Evolutionary conservation across 345 rosid genomes (phyloP), one percentile per base, ranked within the genome.

Genomic region (Euphorbia pulcherrima): DNA sequence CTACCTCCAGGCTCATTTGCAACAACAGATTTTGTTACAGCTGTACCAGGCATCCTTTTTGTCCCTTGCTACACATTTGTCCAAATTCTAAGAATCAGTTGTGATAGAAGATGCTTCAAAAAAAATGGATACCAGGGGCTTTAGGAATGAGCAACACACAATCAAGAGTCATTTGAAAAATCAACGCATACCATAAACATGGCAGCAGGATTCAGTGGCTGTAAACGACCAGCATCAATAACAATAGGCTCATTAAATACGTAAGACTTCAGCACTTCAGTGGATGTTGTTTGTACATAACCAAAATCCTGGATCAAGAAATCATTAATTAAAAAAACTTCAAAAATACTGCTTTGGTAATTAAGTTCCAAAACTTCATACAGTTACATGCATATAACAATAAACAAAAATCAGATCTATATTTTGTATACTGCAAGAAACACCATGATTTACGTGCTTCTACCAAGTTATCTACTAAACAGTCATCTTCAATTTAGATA

Each of bases 1-100:
- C 92, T 84, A 72, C 96, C 97, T n/a, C 89, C 93, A 64, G 96
- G 92, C 57, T 95, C 99, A 88, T 88, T 95, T 58, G 97, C 97
- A 24, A 95, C 94, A 77, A 89, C 93, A 47, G 99, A 95, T 72
- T 92, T 92, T 23, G 99, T 95, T 57, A 95, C 97, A 37, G 99
- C 99, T 26, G 90, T 90, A 64, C 97, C 97, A 27, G 99, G 99
- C 97, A 95, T 89, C 80, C 97, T 80, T 83, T 95, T 92, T 70
- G 79, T 78, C 68, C 99, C 97, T 87, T 95, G 97, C 97, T 95
- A 88, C 79, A 88, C 79, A 83, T 63, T 40, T 35, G 78, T 69
- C 65, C 53, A 72, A 74, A 60, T 26, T 75, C 8, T 14, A 67
- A 14, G 8, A 62, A 64, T 84, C 74, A 77, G 62, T 51, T 47